Base-by-base conservation (phyloP, 305 asterid genomes). In the Striga hermonthica region DNA sequence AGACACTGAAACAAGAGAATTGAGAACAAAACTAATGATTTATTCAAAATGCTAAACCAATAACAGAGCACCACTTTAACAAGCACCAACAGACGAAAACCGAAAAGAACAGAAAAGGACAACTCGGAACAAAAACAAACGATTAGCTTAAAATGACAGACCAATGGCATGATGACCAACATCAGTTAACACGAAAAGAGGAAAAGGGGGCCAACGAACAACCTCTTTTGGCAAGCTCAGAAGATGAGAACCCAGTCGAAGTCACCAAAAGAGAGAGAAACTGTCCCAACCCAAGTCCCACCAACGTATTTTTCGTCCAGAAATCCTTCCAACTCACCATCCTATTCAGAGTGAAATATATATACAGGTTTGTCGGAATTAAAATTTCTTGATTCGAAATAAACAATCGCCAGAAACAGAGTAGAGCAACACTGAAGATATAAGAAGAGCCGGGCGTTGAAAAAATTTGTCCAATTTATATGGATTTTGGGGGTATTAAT, bases 231-330 rank as follows among this genome's bases (percentile, higher is more conserved):
- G 96, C 86, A 40, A 91, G 95, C 70, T 89, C 98, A 9, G 98
- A 91, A 40, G 98, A 91, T 47, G 93, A 70, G 77, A 91, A 89
- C 16, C 98, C 98, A 38, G 98, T 91, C 7, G 98, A 86, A 69
- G 98, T 89, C 49, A 91, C 70, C 9, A 91, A 57, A 72, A 91
- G 95, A 37, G 98, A 91, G 15, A 91, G 89, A 60, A 87, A 28
- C 68, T 91, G 98, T 3, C 98, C 98, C 73, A 91, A 77, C 40
- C 71, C 82, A 68, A 91, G 89, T 65, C 86, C 95, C 75, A 81
- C 66, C 59, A 87, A 75, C 28, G 92, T 82, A 71, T 62, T 81
- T 76, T 81, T 89, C 0, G 81, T 72, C 81, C 77, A 79, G 74
- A 78, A 54, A 53, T 72, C 84, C 75, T 72, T 75, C 38, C 75